phyloP scores from a whole-genome alignment of 139 green algal genomes.

The Micromonas commoda region DNA sequence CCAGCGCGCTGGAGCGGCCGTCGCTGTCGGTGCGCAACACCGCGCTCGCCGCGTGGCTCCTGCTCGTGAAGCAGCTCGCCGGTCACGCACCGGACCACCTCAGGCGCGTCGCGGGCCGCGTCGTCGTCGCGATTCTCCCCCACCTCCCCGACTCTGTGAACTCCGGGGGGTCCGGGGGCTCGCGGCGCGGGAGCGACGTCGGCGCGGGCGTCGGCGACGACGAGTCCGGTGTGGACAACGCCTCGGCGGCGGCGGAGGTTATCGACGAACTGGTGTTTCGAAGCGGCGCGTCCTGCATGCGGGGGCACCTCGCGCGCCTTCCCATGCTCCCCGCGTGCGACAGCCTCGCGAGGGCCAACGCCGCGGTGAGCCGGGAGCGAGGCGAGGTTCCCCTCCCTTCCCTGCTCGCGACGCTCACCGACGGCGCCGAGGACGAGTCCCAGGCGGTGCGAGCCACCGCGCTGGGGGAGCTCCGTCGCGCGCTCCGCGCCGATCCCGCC shows the following conservation, averaged over 20 bases:
- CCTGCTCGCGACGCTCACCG: not conserved
- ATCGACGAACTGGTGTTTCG: slow-evolving; percentile 27
- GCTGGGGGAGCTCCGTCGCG: slow-evolving; percentile 7
- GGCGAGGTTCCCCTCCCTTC: not conserved
- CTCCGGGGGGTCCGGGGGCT: not conserved
- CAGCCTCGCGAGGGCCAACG: slow-evolving; percentile 10
- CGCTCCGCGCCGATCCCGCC: not conserved
- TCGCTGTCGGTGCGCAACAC: not conserved
- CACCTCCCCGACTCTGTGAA: not conserved
- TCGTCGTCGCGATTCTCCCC: slow-evolving; percentile 29
- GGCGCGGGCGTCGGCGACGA: too few species aligned
- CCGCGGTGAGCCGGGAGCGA: not conserved
- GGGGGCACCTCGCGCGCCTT: not conserved
- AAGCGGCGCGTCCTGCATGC: not conserved
- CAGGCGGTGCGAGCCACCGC: not conserved
- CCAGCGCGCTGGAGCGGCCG: not conserved
- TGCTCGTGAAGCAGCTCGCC: slow-evolving; percentile 8
- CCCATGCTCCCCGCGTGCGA: slow-evolving; percentile 10
- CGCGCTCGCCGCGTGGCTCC: not conserved
- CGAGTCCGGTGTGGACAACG: not conserved
- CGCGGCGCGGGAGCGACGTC: not conserved
- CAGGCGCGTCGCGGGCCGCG: not conserved
- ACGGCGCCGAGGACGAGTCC: not conserved
- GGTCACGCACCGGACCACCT: not conserved
- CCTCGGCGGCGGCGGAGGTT: slow-evolving; percentile 1